Percentiles rank a stretch among this genome's conserved stretches.
Evolutionary conservation across 176 grass and related monocot species (phyloP).

Genomic region (Sorghum bicolor): Sorghum_bicolor_NCBIv3 NC_012872.2:9255501-9256000

Average conservation of each 20-base stretch:
- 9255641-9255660: not conserved
- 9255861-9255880: not conserved
- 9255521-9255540: no score
- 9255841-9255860: not conserved
- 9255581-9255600: no score
- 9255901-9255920: slow-evolving; percentile 21
- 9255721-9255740: not conserved
- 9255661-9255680: not conserved
- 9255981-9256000: slow-evolving; percentile 86
- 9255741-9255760: no score
- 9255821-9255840: not conserved
- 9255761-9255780: no score
- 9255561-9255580: no score
- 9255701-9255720: not conserved
- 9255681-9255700: not conserved
- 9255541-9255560: not conserved
- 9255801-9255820: not conserved
- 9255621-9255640: not conserved
- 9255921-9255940: slow-evolving; percentile 90
- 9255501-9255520: no score
- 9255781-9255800: not conserved
- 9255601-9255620: not conserved
- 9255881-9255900: not conserved
- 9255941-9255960: slow-evolving; percentile 86
- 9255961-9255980: slow-evolving; percentile 96